Evolutionary conservation across 176 grass and related monocot species (phyloP), one percentile per base, ranked within the genome.

Genomic region (Eremochloa ophiuroides): DNA sequence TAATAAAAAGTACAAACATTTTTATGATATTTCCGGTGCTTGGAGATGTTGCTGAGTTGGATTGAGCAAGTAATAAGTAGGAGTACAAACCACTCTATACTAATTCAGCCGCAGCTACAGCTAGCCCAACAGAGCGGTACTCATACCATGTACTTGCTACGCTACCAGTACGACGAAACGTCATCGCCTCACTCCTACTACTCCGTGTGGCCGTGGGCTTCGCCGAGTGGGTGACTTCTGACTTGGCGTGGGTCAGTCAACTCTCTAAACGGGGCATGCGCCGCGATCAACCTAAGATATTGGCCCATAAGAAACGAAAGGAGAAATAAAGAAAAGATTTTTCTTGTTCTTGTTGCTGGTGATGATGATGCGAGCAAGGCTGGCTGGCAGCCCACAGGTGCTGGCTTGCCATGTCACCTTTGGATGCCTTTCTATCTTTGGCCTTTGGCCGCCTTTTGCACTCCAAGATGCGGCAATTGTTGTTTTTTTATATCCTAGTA

Each of bases 381-480:
- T 69, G 46, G 42, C 62, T 27, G 23, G 3, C 20, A 15, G 62
- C 70, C 60, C 62, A 23, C 56, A 15, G 69, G 69, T 3, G 59
- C 59, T 33, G 28, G 28, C 25, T 75, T 62, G 87, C 69, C 82
- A 69, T 29, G 82, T 88, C 86, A 80, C 18, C 16, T 25, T 5
- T 9, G 18, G 27, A 67, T 10, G 25, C 25, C 31, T 73, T 56
- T 53, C 62, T 74, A n/a, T 58, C 73, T 18, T 51, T 51, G 17
- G 25, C 4, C 16, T 66, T 81, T 74, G 25, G 43, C n/a, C 53
- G 43, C n/a, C 53, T 78, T 40, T 71, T 53, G 14, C n/a, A 3
- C 9, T 40, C 13, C 18, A 28, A 33, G 22, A 30, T 20, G 38
- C 28, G 80, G 38, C 48, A 47, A 74, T 72, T 47, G n/a, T n/a